These are phyloP conservation scores for Mortierella sp. DNA, from an alignment of 371 early-diverging fungal species.

Conservation along the genomic window DNA sequence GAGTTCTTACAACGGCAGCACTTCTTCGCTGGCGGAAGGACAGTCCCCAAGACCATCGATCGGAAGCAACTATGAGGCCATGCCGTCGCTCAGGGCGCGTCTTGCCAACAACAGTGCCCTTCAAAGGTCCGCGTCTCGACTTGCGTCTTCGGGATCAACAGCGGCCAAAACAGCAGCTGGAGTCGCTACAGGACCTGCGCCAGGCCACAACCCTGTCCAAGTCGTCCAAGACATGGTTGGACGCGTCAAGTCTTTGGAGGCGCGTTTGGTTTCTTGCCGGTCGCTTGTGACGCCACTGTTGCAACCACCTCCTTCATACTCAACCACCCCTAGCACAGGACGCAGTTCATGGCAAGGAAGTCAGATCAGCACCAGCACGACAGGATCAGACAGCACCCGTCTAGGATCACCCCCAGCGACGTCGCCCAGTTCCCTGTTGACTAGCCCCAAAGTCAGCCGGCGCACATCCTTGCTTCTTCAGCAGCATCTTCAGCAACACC, in stretches of 20 bases:
- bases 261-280: constrained; percentile 75
- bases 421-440: constrained; percentile 11
- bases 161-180: not conserved
- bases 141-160: not conserved
- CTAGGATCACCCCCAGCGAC: constrained; percentile 27
- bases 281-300: constrained; percentile 74
- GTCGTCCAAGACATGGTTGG: constrained; percentile 83
- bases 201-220: constrained; percentile 68
- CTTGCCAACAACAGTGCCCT: constrained; percentile 38
- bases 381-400: constrained; percentile 15
- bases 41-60: constrained; percentile 24
- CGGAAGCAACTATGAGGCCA: constrained; percentile 50
- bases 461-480: constrained; percentile 41
- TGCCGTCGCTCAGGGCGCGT: constrained; percentile 46
- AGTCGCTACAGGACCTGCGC: not conserved
- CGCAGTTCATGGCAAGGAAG: constrained; percentile 33
- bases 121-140: constrained; percentile 32
- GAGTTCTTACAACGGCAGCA: constrained; percentile 41
- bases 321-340: constrained; percentile 33
- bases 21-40: constrained; percentile 26
- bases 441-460: constrained; percentile 32
- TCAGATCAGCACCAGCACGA: constrained; percentile 1
- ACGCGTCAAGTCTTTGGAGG: constrained; percentile 74
- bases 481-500: constrained; percentile 48
- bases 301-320: constrained; percentile 69